Evolutionary conservation across 1,284 basidiomycete species (phyloP), one percentile per base, ranked within the genome.

Genomic region (Fereydounia khargensis): DNA sequence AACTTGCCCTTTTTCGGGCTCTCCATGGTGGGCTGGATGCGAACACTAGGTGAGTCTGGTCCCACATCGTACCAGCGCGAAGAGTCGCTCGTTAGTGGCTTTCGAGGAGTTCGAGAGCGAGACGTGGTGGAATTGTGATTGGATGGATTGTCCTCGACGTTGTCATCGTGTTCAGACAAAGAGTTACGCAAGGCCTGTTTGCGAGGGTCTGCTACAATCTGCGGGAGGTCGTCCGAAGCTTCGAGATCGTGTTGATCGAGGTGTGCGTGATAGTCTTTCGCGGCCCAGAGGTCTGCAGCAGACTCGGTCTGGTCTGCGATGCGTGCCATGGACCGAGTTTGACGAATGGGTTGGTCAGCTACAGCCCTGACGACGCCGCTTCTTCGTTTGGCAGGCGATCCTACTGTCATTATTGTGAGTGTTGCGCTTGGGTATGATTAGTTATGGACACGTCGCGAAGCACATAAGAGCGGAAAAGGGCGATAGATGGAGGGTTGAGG

Each of bases 281-380:
- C 11, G 19, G 41, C 35, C 2, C 41, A 39, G 9, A 34, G 42
- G 22, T 59, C 45, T 1, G 31, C 19, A 13, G 39, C 25, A 6
- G 46, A 40, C 17, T 47, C 51, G 6, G 24, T 35, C 9, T 14
- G 34, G 21, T 55, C 58, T 4, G 58, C 46, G 18, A 56, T 44
- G 10, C 58, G 27, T 9, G 52, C 58, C 58, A 61, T 61, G 30
- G 58, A 61, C 4, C 58, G 52, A 4, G 58, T 61, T 28, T 41
- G 38, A n/a, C 58, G 58, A 47, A 60, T 55, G 28, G 50, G 50
- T 34, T 53, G 56, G 3, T 54, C 41, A 28, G 44, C 39, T 38
- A 51, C 39, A 27, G 18, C 32, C 25, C 41, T 42, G 8, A 39
- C 39, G 13, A 36, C 39, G 11, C 42, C 24, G 9, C 45, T 44